phyloP scores from a whole-genome alignment of 2,329 filamentous ascomycete species.

The Xylariaceae sp. region DNA sequence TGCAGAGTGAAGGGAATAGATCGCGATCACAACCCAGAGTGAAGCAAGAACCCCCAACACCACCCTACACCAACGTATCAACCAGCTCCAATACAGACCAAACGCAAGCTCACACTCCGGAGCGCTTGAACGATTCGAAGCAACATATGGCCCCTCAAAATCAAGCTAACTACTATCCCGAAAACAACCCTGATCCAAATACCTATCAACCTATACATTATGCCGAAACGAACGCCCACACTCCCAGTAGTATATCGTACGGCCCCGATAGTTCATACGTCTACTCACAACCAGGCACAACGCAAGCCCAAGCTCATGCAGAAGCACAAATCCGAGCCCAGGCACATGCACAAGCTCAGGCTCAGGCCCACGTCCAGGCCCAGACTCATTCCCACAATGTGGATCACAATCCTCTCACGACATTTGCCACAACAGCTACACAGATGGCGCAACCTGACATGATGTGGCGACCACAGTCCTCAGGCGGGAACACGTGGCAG shows the following conservation, averaged over 20 bases:
- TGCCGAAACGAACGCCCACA: slow-evolving; percentile 21
- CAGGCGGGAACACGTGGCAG: slow-evolving; percentile 47
- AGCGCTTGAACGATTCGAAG: slow-evolving; percentile 22
- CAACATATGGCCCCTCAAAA: slow-evolving; percentile 22
- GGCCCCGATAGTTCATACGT: slow-evolving; percentile 27
- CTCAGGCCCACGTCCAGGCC: slow-evolving; percentile 22
- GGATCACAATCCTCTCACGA: slow-evolving; percentile 28
- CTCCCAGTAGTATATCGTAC: slow-evolving; percentile 26
- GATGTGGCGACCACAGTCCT: slow-evolving; percentile 30
- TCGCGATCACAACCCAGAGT: slow-evolving; percentile 19
- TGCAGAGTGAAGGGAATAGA: slow-evolving; percentile 30
- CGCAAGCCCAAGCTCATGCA: slow-evolving; percentile 22
- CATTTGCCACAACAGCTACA: slow-evolving; percentile 30
- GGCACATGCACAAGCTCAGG: slow-evolving; percentile 27
- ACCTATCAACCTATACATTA: slow-evolving; percentile 29
- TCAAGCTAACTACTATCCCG: slow-evolving; percentile 28
- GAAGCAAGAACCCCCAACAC: slow-evolving; percentile 31
- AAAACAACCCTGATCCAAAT: slow-evolving; percentile 23
- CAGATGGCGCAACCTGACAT: slow-evolving; percentile 30
- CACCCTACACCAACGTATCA: slow-evolving; percentile 26
- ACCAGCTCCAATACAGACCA: slow-evolving; percentile 16
- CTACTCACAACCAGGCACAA: slow-evolving; percentile 27
- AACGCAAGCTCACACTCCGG: slow-evolving; percentile 20
- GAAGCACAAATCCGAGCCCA: slow-evolving; percentile 26
- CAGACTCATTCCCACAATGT: slow-evolving; percentile 17